These are phyloP conservation scores for Dendrocalamus latiflorus DNA, from an alignment of 202 grass and related monocot genomes.

Conservation along the genomic window DNA sequence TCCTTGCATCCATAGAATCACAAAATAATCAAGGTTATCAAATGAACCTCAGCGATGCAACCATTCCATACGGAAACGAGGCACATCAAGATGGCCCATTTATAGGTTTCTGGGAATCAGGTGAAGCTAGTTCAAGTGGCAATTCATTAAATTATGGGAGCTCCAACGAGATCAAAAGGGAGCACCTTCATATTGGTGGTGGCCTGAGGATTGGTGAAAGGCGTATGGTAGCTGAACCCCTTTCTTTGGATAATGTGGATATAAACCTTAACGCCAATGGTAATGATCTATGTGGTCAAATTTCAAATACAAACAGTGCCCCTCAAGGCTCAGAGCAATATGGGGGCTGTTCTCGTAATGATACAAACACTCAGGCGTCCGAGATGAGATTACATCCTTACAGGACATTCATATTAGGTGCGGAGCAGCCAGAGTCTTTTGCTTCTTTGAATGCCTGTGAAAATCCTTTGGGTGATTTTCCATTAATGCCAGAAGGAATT, in stretches of 20 bases:
- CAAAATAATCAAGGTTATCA: slow-evolving; percentile 52
- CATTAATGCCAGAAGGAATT: slow-evolving; percentile 50
- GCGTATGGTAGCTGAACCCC: slow-evolving; percentile 33
- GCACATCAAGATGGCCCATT: slow-evolving; percentile 35
- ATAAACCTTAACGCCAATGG: slow-evolving; percentile 45
- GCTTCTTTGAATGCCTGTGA: slow-evolving; percentile 34
- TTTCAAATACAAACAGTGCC: too few species aligned
- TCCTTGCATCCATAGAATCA: slow-evolving; percentile 56
- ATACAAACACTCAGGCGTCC: slow-evolving; percentile 21
- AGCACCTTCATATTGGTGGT: slow-evolving; percentile 32
- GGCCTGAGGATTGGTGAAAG: slow-evolving; percentile 57
- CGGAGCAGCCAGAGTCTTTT: slow-evolving; percentile 40
- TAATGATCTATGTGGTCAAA: slow-evolving; percentile 21
- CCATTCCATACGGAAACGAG: slow-evolving; percentile 34
- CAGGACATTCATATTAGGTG: too few species aligned
- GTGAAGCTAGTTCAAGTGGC: slow-evolving; percentile 49
- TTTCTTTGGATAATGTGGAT: slow-evolving; percentile 57
- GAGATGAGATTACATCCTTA: slow-evolving; percentile 57
- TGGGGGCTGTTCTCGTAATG: slow-evolving; percentile 17
- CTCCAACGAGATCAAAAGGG: slow-evolving; percentile 40
- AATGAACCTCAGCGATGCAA: slow-evolving; percentile 7
- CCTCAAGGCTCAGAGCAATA: slow-evolving; percentile 36
- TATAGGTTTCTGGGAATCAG: slow-evolving; percentile 55
- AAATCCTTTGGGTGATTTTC: slow-evolving; percentile 38
- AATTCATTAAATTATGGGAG: slow-evolving; percentile 31